These are phyloP conservation scores for Cadophora sp. DNA, from an alignment of 2,329 filamentous ascomycete genomes.

Conservation along the genomic window DNA sequence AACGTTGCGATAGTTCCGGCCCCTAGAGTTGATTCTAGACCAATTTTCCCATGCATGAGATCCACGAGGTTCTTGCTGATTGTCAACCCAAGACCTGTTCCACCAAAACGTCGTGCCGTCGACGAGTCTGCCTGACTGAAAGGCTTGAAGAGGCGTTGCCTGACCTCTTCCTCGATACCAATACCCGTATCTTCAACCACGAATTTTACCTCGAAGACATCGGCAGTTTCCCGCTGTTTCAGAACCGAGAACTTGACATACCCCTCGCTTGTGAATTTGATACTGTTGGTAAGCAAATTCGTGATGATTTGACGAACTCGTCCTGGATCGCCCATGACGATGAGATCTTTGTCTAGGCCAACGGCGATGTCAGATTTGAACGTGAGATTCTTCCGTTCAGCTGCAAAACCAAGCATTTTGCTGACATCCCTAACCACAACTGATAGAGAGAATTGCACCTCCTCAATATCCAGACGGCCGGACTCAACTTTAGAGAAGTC, in stretches of 20 bases:
- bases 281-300: constrained; percentile 78
- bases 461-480: constrained; percentile 77
- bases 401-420: constrained; percentile 87
- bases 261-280: constrained; percentile 76
- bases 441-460: constrained; percentile 79
- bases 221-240: constrained; percentile 67
- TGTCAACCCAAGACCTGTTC: constrained; percentile 78
- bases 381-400: constrained; percentile 77
- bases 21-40: constrained; percentile 70
- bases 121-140: constrained; percentile 85
- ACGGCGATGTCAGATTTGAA: constrained; percentile 69
- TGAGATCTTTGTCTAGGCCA: constrained; percentile 68
- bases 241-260: constrained; percentile 70
- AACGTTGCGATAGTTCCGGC: constrained; percentile 77
- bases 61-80: constrained; percentile 84
- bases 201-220: constrained; percentile 73
- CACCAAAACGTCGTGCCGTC: constrained; percentile 79
- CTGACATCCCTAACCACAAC: constrained; percentile 79
- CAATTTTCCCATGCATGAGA: constrained; percentile 79
- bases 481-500: constrained; percentile 90
- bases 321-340: constrained; percentile 87
- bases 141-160: constrained; percentile 75
- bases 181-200: constrained; percentile 80
- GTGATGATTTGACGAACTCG: constrained; percentile 84
- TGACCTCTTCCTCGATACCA: constrained; percentile 79